Conservation (phyloP, 148 eudicot species). For the Camellia lanceoleosa region DNA sequence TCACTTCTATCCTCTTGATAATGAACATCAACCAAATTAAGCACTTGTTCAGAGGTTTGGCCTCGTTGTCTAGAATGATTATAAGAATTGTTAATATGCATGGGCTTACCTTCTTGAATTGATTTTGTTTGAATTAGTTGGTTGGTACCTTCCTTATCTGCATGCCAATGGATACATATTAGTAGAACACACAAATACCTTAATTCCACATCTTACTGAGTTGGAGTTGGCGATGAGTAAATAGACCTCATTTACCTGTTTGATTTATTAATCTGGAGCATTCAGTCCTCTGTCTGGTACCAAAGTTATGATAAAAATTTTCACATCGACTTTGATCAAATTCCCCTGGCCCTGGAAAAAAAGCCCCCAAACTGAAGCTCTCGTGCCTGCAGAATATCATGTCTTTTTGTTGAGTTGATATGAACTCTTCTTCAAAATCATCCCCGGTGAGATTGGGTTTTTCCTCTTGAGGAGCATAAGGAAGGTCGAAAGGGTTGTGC, state of each 20-base stretch:
- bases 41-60: conserved; percentile 26
- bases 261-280: conserved; percentile 29
- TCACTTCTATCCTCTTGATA: conserved; percentile 21
- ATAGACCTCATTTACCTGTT: conserved; percentile 39
- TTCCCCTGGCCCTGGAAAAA: conserved; percentile 21
- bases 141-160: conserved; percentile 28
- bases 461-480: conserved; percentile 80
- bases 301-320: conserved; percentile 21
- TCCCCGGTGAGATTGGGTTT: conserved; percentile 73
- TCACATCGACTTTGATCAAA: conserved; percentile 24
- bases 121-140: conserved; percentile 23
- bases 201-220: background rate
- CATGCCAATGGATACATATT: background rate
- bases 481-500: conserved; percentile 75
- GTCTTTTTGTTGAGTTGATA: conserved; percentile 37
- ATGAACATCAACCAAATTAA: conserved; percentile 14
- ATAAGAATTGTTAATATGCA: conserved; percentile 12
- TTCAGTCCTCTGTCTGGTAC: conserved; percentile 28
- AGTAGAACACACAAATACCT: background rate
- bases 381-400: conserved; percentile 40
- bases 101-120: conserved; percentile 26
- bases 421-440: conserved; percentile 53
- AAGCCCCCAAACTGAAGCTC: conserved; percentile 42
- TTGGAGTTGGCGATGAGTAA: background rate
- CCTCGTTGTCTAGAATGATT: conserved; percentile 24